A percentile compares a stretch with the other conserved stretches of the same genome.
Conservation (phyloP, 202 grass and related monocot species). For the Musa balbisiana region DNA sequence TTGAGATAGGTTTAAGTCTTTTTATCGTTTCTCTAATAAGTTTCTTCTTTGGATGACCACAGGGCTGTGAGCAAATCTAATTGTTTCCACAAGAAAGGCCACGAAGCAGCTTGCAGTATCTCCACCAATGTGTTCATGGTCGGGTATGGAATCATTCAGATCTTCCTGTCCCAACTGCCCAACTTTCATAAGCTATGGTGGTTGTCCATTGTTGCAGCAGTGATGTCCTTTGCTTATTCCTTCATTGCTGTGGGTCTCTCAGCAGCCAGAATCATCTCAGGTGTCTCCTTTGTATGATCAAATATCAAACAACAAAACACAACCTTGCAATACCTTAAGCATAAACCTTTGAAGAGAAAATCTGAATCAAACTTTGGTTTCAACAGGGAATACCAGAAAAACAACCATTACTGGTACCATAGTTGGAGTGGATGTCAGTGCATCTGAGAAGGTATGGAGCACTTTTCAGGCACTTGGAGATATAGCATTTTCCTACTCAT, state of each 20-base stretch:
- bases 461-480: slow-evolving; percentile 68
- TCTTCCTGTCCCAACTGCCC: slow-evolving; percentile 70
- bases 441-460: slow-evolving; percentile 68
- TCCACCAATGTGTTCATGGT: slow-evolving; percentile 65
- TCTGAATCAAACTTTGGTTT: background rate
- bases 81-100: slow-evolving; percentile 59
- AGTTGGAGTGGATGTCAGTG: slow-evolving; percentile 59
- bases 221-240: slow-evolving; percentile 84
- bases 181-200: slow-evolving; percentile 66
- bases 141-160: slow-evolving; percentile 64
- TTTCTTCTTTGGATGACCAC: background rate
- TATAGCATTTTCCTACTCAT: slow-evolving; percentile 81
- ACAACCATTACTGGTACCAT: slow-evolving; percentile 49
- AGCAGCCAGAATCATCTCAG: slow-evolving; percentile 37
- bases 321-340: too few relatives aligned
- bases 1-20: background rate
- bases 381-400: slow-evolving; percentile 41
- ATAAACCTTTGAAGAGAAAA: too few relatives aligned
- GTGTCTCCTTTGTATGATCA: slow-evolving; percentile 1
- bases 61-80: slow-evolving; percentile 74
- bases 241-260: slow-evolving; percentile 65
- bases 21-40: background rate
- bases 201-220: slow-evolving; percentile 62
- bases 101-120: slow-evolving; percentile 40
- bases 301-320: background rate